A percentile compares a stretch with the other conserved stretches of the same genome.
Evolutionary conservation across 441 rosid species (phyloP).

Genomic region (Theobroma grandiflorum): DNA sequence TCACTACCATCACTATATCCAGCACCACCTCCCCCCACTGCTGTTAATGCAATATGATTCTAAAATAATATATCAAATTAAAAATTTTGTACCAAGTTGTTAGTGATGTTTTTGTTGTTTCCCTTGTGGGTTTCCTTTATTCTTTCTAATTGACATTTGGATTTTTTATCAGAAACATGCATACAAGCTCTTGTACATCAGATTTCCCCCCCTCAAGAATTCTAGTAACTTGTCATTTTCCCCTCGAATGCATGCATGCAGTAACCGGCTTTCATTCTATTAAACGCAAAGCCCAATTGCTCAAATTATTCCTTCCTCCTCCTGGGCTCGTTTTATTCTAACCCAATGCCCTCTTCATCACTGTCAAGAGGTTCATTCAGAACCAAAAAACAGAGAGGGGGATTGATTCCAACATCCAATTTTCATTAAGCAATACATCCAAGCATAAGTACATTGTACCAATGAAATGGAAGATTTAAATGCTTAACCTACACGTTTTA

Average conservation of each 20-base stretch:
- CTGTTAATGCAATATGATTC: neutral
- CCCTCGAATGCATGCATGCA: neutral
- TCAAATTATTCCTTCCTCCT: neutral
- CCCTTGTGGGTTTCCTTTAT: slow-evolving; percentile 17
- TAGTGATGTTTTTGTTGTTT: slow-evolving; percentile 30
- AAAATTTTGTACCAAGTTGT: slow-evolving; percentile 8
- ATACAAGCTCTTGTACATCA: neutral
- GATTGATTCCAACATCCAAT: too few relatives aligned
- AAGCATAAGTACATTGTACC: neutral
- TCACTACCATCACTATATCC: slow-evolving; percentile 19
- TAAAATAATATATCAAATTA: neutral
- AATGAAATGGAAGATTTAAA: neutral
- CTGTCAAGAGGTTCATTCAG: too few relatives aligned
- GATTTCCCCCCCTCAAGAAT: neutral
- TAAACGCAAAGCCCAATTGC: neutral
- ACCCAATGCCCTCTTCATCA: neutral
- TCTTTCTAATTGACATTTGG: neutral
- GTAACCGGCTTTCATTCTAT: neutral
- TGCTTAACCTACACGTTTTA: neutral
- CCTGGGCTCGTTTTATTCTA: neutral
- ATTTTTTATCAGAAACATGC: slow-evolving; percentile 11
- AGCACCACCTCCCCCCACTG: neutral
- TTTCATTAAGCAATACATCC: too few relatives aligned
- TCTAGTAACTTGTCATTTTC: neutral
- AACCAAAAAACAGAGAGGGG: too few relatives aligned